Evolutionary conservation across 345 rosid genomes (phyloP).

Genomic region (Syzygium jambos): DNA sequence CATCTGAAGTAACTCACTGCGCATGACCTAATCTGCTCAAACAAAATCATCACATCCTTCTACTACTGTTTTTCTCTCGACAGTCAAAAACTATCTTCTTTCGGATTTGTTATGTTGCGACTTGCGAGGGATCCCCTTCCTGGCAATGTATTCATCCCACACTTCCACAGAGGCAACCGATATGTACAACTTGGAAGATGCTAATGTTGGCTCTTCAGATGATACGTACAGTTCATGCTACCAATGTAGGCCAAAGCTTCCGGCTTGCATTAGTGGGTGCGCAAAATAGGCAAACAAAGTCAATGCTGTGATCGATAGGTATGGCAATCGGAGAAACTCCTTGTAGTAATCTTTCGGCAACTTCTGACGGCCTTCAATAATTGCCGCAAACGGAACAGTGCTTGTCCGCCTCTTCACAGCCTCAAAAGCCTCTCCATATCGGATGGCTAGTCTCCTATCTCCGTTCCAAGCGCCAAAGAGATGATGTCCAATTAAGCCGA

Average conservation of each 20-base stretch:
- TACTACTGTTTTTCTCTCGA: neutral
- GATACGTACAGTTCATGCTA: neutral
- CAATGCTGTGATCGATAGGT: constrained; percentile 8
- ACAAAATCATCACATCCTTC: neutral
- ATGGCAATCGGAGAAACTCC: constrained; percentile 15
- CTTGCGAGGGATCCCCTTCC: neutral
- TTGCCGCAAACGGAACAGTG: neutral
- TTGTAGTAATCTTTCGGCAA: constrained; percentile 16
- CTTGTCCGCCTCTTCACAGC: constrained; percentile 11
- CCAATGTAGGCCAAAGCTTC: constrained; percentile 14
- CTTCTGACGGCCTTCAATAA: constrained; percentile 13
- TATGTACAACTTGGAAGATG: neutral
- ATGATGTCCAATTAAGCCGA: constrained; percentile 13
- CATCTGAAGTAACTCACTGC: neutral
- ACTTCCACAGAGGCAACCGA: neutral
- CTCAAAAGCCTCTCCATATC: constrained; percentile 15
- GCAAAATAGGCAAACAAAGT: constrained; percentile 11
- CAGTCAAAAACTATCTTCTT: neutral
- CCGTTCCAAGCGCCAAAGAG: constrained; percentile 21
- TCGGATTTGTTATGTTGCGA: neutral
- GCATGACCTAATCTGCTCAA: neutral
- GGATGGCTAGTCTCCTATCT: constrained; percentile 9
- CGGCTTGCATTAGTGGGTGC: constrained; percentile 10
- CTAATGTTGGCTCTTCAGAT: neutral
- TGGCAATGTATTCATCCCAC: neutral